Evolutionary conservation across 2,329 filamentous ascomycete species (phyloP).

Genomic region (Leptodontidium sp.): DNA sequence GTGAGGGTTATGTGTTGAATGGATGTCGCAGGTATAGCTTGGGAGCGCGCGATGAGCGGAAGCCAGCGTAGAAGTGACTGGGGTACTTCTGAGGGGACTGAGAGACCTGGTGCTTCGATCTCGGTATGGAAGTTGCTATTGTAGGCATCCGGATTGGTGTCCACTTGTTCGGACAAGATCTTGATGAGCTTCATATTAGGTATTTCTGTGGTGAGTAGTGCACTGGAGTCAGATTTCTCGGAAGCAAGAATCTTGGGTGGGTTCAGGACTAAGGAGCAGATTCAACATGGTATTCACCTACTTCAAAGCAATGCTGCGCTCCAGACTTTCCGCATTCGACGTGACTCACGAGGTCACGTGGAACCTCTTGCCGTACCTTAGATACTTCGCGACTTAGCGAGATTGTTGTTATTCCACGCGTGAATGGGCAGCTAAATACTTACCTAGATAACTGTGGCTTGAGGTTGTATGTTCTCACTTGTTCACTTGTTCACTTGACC

Average conservation of each 20-base stretch:
- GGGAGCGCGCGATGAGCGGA: constrained; percentile 49
- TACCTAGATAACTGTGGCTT: too few species aligned
- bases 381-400: not conserved
- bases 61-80: constrained; percentile 55
- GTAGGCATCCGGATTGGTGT: constrained; percentile 39
- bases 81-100: constrained; percentile 46
- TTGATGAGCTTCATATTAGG: constrained; percentile 12
- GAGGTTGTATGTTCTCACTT: too few species aligned
- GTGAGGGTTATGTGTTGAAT: constrained; percentile 47
- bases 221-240: not conserved
- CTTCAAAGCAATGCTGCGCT: not conserved
- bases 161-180: not conserved
- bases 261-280: not conserved
- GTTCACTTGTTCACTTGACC: too few species aligned
- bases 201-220: not conserved
- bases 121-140: constrained; percentile 50
- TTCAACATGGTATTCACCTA: not conserved
- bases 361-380: not conserved
- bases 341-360: not conserved
- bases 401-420: not conserved
- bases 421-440: not conserved
- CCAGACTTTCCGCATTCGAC: not conserved
- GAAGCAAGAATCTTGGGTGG: not conserved
- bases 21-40: constrained; percentile 40
- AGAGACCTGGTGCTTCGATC: constrained; percentile 45